phyloP scores from a whole-genome alignment of 225 moss, liverwort and hornwort genomes.

The Sphagnum contortum region DNA sequence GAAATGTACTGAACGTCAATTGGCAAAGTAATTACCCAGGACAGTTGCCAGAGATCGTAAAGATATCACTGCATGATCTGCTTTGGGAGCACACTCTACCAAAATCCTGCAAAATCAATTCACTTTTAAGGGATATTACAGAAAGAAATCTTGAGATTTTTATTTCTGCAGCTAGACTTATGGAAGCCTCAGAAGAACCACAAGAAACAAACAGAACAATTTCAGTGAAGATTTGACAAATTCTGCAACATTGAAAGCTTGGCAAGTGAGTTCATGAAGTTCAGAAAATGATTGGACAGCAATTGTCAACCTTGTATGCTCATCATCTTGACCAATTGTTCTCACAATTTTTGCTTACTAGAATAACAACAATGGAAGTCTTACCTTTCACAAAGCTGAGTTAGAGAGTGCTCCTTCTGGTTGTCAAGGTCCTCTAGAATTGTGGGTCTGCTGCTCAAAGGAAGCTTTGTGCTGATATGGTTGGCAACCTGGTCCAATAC shows the following conservation, averaged over 20 bases:
- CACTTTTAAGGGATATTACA: neutral
- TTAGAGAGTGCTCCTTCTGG: conserved; percentile 33
- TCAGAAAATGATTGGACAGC: too few species aligned
- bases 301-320: too few species aligned
- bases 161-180: too few species aligned
- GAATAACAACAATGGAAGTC: neutral
- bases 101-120: conserved; percentile 43
- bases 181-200: too few species aligned
- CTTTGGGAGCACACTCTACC: conserved; percentile 52
- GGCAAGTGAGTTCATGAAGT: too few species aligned
- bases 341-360: neutral
- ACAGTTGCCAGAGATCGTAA: conserved; percentile 54
- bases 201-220: too few species aligned
- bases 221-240: neutral
- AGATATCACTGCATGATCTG: conserved; percentile 51
- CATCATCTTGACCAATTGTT: neutral
- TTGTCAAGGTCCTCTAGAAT: neutral
- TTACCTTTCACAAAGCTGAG: conserved; percentile 36
- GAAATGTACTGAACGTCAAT: too few species aligned
- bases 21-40: conserved; percentile 39
- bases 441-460: neutral
- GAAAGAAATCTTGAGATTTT: neutral
- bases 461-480: neutral
- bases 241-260: too few species aligned
- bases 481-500: neutral